Evolutionary conservation across 2,329 filamentous ascomycete genomes (phyloP).

Genomic region (Sporothrix sp.): DNA sequence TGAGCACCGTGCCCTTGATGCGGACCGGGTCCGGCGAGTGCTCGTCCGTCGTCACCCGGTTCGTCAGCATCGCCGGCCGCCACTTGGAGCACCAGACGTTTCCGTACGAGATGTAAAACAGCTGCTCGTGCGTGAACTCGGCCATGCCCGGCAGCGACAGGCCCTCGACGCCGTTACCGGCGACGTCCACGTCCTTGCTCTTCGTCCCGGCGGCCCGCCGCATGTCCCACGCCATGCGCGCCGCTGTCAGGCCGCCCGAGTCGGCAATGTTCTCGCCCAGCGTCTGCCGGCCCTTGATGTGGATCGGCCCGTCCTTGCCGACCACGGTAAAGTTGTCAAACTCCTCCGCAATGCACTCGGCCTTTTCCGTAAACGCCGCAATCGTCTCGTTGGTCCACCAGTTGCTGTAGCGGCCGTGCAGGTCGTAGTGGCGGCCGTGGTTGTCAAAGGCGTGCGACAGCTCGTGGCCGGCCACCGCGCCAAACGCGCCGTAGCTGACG

Average conservation of each 20-base stretch:
- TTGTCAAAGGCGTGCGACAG: slow-evolving; percentile 62
- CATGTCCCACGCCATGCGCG: slow-evolving; percentile 57
- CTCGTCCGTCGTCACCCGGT: slow-evolving; percentile 50
- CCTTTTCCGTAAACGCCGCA: slow-evolving; percentile 45
- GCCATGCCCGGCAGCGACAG: slow-evolving; percentile 48
- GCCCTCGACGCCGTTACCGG: neutral
- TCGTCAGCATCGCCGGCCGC: slow-evolving; percentile 46
- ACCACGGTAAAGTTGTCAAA: slow-evolving; percentile 51
- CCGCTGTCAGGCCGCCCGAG: slow-evolving; percentile 53
- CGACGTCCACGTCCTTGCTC: neutral
- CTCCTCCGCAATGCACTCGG: slow-evolving; percentile 59
- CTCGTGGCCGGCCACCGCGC: slow-evolving; percentile 58
- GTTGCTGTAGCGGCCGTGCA: slow-evolving; percentile 52
- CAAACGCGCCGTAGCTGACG: slow-evolving; percentile 59
- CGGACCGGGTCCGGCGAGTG: slow-evolving; percentile 56
- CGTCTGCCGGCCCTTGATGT: slow-evolving; percentile 54
- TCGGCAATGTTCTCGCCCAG: slow-evolving; percentile 65
- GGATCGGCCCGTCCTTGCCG: slow-evolving; percentile 45
- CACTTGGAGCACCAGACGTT: slow-evolving; percentile 60
- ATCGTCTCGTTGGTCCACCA: slow-evolving; percentile 58
- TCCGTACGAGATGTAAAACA: slow-evolving; percentile 58
- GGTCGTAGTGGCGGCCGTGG: slow-evolving; percentile 53
- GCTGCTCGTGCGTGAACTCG: slow-evolving; percentile 53
- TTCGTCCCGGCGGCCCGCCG: slow-evolving; percentile 29
- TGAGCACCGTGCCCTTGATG: slow-evolving; percentile 53